These are phyloP conservation scores for Mrakia gelida DNA, from an alignment of 768 basidiomycete species.

Conservation along the genomic window DNA sequence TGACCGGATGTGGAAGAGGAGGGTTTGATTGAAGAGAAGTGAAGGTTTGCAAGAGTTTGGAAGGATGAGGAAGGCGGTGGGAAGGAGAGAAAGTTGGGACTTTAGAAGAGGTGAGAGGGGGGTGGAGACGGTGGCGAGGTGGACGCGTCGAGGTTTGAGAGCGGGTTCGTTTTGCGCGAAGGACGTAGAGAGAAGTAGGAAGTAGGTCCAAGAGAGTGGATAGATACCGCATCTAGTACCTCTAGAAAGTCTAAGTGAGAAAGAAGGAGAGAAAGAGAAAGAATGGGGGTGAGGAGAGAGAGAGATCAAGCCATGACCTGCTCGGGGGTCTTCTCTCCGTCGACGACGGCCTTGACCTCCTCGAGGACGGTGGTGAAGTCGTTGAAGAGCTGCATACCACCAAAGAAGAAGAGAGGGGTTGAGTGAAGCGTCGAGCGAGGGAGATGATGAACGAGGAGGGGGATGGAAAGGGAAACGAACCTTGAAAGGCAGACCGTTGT, in stretches of 20 bases:
- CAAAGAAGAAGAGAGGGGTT: not conserved
- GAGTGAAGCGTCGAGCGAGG: slow-evolving; percentile 51
- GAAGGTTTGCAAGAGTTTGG: no score
- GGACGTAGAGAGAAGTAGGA: no score
- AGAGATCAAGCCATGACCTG: slow-evolving; percentile 46
- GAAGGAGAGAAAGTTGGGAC: not conserved
- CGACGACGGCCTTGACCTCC: slow-evolving; percentile 64
- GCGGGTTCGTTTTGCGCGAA: no score
- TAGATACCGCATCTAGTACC: no score
- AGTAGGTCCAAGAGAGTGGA: no score
- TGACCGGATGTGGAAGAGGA: no score
- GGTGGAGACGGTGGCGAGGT: no score
- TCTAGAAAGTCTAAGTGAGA: no score
- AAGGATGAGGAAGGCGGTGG: no score
- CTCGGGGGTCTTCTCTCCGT: slow-evolving; percentile 58
- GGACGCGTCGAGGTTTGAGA: not conserved
- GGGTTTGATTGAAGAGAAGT: no score
- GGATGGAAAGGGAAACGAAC: slow-evolving; percentile 6
- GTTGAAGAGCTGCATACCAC: slow-evolving; percentile 16
- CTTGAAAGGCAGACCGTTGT: slow-evolving; percentile 59
- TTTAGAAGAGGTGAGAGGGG: not conserved
- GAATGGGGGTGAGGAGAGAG: not conserved
- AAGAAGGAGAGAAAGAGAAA: not conserved
- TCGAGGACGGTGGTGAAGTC: slow-evolving; percentile 31
- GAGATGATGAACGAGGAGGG: slow-evolving; percentile 49